These are phyloP conservation scores for Ricinus communis DNA, from an alignment of 345 rosid genomes.

Conservation along the genomic window DNA sequence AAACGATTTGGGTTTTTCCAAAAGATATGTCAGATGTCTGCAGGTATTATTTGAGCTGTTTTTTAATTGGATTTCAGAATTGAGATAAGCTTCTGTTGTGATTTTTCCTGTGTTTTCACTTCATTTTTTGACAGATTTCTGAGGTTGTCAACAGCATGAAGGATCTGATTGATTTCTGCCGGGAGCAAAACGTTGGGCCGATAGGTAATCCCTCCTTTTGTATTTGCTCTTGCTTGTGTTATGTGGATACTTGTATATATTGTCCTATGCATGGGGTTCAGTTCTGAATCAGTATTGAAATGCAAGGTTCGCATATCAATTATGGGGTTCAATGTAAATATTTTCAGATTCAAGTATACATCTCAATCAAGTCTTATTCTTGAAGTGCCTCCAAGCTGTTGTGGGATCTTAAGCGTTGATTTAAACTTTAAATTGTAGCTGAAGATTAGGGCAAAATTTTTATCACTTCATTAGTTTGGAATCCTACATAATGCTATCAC, in stretches of 20 bases:
- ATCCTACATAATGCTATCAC: not conserved
- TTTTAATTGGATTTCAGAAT: constrained; percentile 8
- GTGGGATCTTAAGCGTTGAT: no score
- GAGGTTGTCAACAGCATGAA: constrained; percentile 98
- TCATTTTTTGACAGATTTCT: constrained; percentile 54
- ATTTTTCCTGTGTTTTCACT: not conserved
- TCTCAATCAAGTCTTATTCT: not conserved
- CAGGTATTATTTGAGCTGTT: constrained; percentile 54
- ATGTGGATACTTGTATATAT: not conserved
- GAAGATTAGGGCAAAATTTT: no score
- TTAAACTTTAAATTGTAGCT: no score
- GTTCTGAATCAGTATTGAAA: not conserved
- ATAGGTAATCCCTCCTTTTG: constrained; percentile 48
- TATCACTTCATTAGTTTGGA: not conserved
- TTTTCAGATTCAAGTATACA: not conserved
- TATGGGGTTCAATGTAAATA: no score
- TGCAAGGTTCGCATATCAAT: not conserved
- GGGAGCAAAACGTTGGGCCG: constrained; percentile 72
- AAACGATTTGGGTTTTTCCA: constrained; percentile 92
- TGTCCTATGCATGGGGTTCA: not conserved
- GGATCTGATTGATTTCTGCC: constrained; percentile 86
- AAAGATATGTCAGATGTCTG: constrained; percentile 90
- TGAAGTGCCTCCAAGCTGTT: no score
- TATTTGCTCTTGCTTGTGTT: not conserved
- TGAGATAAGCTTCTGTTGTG: not conserved